Evolutionary conservation across 1,284 basidiomycete species (phyloP), one percentile per base, ranked within the genome.

Genomic region (Leccinum angustisporum): DNA sequence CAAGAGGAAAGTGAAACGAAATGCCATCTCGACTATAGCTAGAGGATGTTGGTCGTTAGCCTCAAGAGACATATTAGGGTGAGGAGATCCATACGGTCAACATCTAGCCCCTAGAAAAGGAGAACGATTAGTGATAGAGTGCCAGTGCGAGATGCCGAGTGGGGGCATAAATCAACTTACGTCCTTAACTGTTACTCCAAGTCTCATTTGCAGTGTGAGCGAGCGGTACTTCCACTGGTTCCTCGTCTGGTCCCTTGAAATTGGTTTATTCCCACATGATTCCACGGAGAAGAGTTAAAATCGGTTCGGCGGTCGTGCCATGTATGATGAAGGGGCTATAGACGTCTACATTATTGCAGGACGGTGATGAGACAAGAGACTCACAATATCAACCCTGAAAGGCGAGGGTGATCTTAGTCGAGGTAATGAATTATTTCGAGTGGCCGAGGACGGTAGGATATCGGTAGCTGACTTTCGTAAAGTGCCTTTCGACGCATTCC

Each of bases 271-370:
- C 43, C 56, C 33, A 54, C 25, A 31, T 40, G 54, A 50, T 2
- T 25, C 36, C 38, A 52, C 1, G 36, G 8, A 6, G 55, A 58
- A 59, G 60, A 54, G 11, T 57, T 53, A 7, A 75, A 75, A 13
- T 68, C 30, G 5, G 63, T 63, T 55, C 54, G 63, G 40, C 74
- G 72, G 25, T 72, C 62, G 40, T 65, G 74, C 71, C 72, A 72
- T 55, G 66, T 34, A 46, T 75, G 68, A 58, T 75, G 71, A 51
- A 73, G 67, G 18, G 71, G 73, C 74, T 72, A 57, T 59, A 48
- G 48, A 56, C 21, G 56, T 71, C 34, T 56, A 25, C 51, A 60
- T 56, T 55, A 57, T 46, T n/a, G 40, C 51, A 18, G 25, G 56
- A 30, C 38, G 21, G 33, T 11, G 21, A 18, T 36, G 43, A 25